phyloP scores from a whole-genome alignment of 2,329 filamentous ascomycete genomes.

The Elsinoe australis region DNA sequence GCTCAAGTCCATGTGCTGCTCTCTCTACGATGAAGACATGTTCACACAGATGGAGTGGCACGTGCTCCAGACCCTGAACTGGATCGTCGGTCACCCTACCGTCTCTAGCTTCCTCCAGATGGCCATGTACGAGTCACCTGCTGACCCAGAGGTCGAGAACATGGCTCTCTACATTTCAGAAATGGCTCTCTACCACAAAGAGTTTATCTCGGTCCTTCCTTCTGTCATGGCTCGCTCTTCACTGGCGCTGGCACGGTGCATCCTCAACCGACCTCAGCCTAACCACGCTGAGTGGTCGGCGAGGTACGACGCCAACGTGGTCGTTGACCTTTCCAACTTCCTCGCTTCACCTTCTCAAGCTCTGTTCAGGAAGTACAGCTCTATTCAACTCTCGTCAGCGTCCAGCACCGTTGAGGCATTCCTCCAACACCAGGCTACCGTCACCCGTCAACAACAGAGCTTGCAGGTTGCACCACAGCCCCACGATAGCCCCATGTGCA shows the following conservation, averaged over 20 bases:
- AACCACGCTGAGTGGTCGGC: slow-evolving; percentile 66
- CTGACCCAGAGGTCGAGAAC: slow-evolving; percentile 82
- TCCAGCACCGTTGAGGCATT: slow-evolving; percentile 59
- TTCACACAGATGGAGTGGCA: slow-evolving; percentile 99
- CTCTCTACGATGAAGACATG: slow-evolving; percentile 97
- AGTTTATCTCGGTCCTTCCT: slow-evolving; percentile 87
- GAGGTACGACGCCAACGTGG: slow-evolving; percentile 60
- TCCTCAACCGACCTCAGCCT: slow-evolving; percentile 71
- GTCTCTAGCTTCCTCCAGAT: slow-evolving; percentile 90
- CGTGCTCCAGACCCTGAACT: slow-evolving; percentile 92
- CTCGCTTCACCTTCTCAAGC: slow-evolving; percentile 61
- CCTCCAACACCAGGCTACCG: slow-evolving; percentile 51
- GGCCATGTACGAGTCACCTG: slow-evolving; percentile 65
- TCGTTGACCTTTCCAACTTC: slow-evolving; percentile 57
- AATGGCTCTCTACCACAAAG: slow-evolving; percentile 90
- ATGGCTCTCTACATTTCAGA: slow-evolving; percentile 93
- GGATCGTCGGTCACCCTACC: slow-evolving; percentile 91
- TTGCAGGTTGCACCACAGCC: slow-evolving; percentile 19
- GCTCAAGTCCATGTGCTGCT: slow-evolving; percentile 98
- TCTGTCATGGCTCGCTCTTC: slow-evolving; percentile 86
- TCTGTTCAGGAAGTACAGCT: slow-evolving; percentile 60
- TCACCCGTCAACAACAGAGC: slow-evolving; percentile 26
- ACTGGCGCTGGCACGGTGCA: slow-evolving; percentile 75
- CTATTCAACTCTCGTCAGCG: slow-evolving; percentile 56
- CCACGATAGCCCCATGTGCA: slow-evolving; percentile 35